These are phyloP conservation scores for Yarrowia deformans DNA, from an alignment of 805 yeast species.

Conservation along the genomic window DNA sequence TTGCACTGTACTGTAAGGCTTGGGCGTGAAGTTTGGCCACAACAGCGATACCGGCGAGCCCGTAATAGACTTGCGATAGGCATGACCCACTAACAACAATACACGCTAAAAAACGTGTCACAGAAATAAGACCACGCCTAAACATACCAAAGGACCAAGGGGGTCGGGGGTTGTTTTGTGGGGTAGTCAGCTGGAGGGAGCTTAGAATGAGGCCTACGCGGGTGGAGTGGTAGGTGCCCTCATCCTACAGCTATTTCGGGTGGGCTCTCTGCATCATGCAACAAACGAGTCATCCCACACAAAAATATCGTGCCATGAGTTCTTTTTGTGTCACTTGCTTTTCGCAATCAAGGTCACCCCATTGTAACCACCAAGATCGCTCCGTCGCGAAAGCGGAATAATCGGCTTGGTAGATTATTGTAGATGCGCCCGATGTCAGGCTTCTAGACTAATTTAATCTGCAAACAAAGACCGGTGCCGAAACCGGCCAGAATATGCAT, in stretches of 20 bases:
- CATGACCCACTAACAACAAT: constrained; percentile 1
- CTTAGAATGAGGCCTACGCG: neutral
- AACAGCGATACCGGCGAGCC: constrained; percentile 12
- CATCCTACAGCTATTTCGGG: too few relatives aligned
- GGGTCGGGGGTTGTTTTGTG: neutral
- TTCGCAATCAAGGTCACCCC: too few relatives aligned
- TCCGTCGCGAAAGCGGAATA: neutral
- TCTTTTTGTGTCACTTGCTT: too few relatives aligned
- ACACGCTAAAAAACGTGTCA: neutral
- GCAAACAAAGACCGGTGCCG: constrained; percentile 10
- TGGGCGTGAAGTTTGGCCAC: neutral
- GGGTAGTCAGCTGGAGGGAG: neutral
- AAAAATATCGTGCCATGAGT: neutral
- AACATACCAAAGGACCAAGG: constrained; percentile 1
- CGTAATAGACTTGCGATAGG: neutral
- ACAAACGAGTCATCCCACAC: too few relatives aligned
- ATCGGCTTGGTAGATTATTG: neutral
- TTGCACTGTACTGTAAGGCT: neutral
- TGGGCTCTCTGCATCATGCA: neutral
- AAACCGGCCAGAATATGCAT: constrained; percentile 21
- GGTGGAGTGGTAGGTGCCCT: neutral
- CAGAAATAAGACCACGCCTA: constrained; percentile 2
- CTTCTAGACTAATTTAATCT: constrained; percentile 27
- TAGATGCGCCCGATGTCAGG: constrained; percentile 8
- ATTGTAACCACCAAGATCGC: neutral